Evolutionary conservation across 352 stramenopile genomes (phyloP).

Genomic region (Pythium monospermum): DNA sequence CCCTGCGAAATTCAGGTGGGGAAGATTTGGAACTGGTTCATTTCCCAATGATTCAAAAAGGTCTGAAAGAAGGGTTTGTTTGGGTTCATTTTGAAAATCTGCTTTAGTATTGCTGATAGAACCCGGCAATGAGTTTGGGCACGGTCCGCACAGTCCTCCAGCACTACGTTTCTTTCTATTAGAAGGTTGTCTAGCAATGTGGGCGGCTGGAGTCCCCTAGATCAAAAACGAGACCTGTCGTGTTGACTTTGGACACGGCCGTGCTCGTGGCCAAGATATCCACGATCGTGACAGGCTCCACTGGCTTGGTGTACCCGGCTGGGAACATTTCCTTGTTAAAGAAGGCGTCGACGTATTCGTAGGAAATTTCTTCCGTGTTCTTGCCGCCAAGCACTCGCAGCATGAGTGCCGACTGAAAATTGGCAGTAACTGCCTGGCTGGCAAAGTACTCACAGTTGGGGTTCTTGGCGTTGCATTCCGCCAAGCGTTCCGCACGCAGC

Average conservation of each 20-base stretch:
- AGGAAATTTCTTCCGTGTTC: constrained; percentile 20
- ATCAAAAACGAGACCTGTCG: not conserved
- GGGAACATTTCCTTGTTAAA: constrained; percentile 28
- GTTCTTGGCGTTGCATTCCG: constrained; percentile 12
- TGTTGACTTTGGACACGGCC: not conserved
- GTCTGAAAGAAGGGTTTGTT: no score
- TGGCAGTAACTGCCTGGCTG: constrained; percentile 20
- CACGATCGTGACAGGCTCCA: constrained; percentile 8
- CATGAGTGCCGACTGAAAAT: constrained; percentile 28
- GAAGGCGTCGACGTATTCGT: constrained; percentile 20
- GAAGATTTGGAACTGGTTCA: not conserved
- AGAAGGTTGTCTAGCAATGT: no score
- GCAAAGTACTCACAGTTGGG: constrained; percentile 4
- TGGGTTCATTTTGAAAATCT: no score
- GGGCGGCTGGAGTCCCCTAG: not conserved
- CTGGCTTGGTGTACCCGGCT: constrained; percentile 16
- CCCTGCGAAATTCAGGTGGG: constrained; percentile 30
- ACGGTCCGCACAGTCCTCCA: no score
- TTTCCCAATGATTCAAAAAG: no score
- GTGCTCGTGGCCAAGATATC: constrained; percentile 9
- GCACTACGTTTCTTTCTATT: not conserved
- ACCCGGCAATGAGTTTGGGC: no score
- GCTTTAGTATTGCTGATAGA: no score
- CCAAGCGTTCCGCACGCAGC: constrained; percentile 10
- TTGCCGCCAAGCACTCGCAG: constrained; percentile 22